phyloP scores from a whole-genome alignment of 306 rosid species.

The Gillenia trifoliata region DNA sequence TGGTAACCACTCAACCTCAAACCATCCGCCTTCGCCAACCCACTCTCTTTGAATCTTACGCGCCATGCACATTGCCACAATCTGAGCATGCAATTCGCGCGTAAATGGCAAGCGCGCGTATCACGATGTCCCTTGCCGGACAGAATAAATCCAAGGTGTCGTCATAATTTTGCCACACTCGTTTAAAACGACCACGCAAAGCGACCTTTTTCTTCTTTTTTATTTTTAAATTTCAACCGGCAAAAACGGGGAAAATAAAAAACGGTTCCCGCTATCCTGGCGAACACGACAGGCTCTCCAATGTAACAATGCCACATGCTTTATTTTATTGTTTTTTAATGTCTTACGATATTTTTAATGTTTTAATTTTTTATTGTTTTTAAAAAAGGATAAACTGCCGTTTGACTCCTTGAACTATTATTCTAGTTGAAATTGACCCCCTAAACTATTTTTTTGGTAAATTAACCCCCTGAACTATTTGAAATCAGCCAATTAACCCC shows the following conservation, averaged over 20 bases:
- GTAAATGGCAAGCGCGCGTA: background rate
- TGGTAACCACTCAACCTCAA: background rate
- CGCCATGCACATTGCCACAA: background rate
- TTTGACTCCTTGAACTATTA: too few species aligned
- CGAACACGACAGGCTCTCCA: background rate
- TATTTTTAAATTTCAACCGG: background rate
- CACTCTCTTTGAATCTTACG: background rate
- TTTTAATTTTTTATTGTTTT: too few species aligned
- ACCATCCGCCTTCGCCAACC: background rate
- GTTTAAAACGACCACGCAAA: background rate
- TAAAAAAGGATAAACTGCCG: too few species aligned
- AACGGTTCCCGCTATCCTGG: background rate
- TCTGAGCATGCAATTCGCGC: background rate
- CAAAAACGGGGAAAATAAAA: background rate
- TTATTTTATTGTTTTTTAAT: too few species aligned
- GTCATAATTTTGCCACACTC: background rate
- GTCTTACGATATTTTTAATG: too few species aligned
- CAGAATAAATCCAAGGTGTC: background rate
- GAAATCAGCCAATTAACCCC: too few species aligned
- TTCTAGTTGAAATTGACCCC: too few species aligned
- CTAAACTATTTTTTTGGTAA: too few species aligned
- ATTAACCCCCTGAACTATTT: too few species aligned
- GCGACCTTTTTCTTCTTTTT: background rate
- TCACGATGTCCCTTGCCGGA: background rate
- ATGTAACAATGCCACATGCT: too few species aligned